Evolutionary conservation across 164 flowering plant species (phyloP), one percentile per base, ranked within the genome.

Genomic region (Chimonanthus salicifolius): DNA sequence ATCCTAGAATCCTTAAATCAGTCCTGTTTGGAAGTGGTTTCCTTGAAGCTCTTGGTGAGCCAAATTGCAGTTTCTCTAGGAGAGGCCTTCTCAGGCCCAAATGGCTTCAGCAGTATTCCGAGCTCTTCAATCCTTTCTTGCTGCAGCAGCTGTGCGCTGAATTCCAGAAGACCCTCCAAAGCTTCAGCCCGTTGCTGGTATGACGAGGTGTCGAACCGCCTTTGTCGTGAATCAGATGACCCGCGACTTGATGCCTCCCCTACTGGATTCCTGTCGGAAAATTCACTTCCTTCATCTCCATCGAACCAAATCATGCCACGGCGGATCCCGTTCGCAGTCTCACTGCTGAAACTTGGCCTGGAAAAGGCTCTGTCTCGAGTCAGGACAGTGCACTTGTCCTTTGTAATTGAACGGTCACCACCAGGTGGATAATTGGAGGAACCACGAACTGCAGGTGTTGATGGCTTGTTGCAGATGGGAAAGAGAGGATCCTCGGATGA

Each of bases 51-150:
- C 86, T 92, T 96, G 0, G 97, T 81, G 80, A 96, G 71, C 99
- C 99, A 96, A 16, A 96, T 96, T 4, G 99, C 99, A 49, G 99
- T 96, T 79, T 96, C 99, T 72, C 99, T 85, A 0, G 99, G 92
- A 47, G 99, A 96, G 48, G 91, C 99, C 78, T 96, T 96, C 67
- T 84, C 99, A 0, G 91, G 97, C 6, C 99, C 99, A 78, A 96
- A 96, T 46, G 99, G 99, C 80, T 89, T 93, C 80, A 96, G 75
- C 46, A 96, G 77, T 71, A 96, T 91, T 44, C 90, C 88, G 44
- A 95, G 94, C 84, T 95, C 99, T 4, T 89, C 97, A 72, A 89
- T 85, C 82, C 97, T 84, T 73, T 86, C 90, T n/a, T 95, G 92
- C 58, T 88, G 97, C 76, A 95, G 75, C 69, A 95, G 80, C 70